A percentile compares a stretch with the other conserved stretches of the same genome.
Conservation (phyloP, 2,329 filamentous ascomycete species). For the Paecilomyces sp. region DNA sequence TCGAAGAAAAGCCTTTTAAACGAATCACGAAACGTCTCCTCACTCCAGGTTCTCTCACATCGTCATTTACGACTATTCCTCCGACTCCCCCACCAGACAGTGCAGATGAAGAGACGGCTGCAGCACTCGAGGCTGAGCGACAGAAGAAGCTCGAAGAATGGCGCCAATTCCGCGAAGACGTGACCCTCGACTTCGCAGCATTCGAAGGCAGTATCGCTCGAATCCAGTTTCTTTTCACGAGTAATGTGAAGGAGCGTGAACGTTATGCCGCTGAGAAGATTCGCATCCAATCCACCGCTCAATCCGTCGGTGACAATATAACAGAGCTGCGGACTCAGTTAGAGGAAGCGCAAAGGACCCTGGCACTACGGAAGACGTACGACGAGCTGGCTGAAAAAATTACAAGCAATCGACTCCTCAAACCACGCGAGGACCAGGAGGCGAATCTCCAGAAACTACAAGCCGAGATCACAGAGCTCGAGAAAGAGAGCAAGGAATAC, state of each 20-base stretch:
- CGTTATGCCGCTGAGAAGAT: conserved; percentile 76
- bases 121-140: conserved; percentile 41
- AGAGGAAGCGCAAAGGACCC: conserved; percentile 65
- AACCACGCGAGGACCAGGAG: conserved; percentile 76
- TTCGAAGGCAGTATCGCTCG: conserved; percentile 82
- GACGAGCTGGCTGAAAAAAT: conserved; percentile 86
- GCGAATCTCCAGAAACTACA: conserved; percentile 72
- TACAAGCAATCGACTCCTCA: conserved; percentile 69
- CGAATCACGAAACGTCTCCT: conserved; percentile 77
- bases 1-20: conserved; percentile 89
- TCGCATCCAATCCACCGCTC: conserved; percentile 70
- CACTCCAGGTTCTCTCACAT: conserved; percentile 58
- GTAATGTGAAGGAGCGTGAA: conserved; percentile 75
- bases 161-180: conserved; percentile 70
- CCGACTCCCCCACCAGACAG: conserved; percentile 61
- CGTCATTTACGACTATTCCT: conserved; percentile 48
- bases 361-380: conserved; percentile 74
- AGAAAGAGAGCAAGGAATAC: conserved; percentile 76
- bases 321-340: conserved; percentile 65
- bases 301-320: conserved; percentile 70
- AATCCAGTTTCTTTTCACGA: conserved; percentile 77
- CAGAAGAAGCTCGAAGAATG: conserved; percentile 50
- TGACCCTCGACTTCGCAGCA: conserved; percentile 79
- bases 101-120: conserved; percentile 32
- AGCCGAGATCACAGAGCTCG: conserved; percentile 79